Evolutionary conservation across 2,329 filamentous ascomycete genomes (phyloP).

Genomic region (Fusarium continuum): DNA sequence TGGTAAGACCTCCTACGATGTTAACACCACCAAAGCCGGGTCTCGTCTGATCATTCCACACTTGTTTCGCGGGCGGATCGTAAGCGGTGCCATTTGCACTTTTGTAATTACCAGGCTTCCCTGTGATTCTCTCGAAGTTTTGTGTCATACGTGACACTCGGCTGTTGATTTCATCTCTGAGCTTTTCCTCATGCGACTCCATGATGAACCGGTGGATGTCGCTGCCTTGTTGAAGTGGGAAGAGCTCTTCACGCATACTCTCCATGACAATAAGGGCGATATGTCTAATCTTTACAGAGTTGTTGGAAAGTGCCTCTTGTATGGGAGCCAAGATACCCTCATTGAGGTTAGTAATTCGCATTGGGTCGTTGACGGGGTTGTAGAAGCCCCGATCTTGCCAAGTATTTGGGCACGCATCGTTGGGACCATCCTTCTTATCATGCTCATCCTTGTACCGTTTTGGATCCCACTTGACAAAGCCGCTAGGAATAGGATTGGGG

Average conservation of each 20-base stretch:
- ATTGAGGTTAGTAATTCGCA: slow-evolving; percentile 53
- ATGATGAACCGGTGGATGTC: slow-evolving; percentile 49
- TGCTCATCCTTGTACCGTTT: slow-evolving; percentile 23
- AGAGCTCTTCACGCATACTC: slow-evolving; percentile 56
- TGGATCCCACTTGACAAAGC: slow-evolving; percentile 44
- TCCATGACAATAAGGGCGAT: slow-evolving; percentile 56
- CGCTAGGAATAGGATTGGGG: slow-evolving; percentile 37
- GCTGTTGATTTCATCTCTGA: slow-evolving; percentile 44
- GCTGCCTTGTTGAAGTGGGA: slow-evolving; percentile 53
- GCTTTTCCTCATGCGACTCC: slow-evolving; percentile 44
- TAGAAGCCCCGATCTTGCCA: slow-evolving; percentile 43
- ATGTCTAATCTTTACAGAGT: slow-evolving; percentile 52
- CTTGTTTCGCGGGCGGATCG: slow-evolving; percentile 37
- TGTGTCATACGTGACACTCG: slow-evolving; percentile 44
- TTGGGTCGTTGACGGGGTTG: slow-evolving; percentile 50
- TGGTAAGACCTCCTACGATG: slow-evolving; percentile 51
- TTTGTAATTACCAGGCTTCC: slow-evolving; percentile 30
- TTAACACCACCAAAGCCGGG: slow-evolving; percentile 52
- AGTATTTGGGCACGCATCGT: slow-evolving; percentile 22
- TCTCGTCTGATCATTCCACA: slow-evolving; percentile 33
- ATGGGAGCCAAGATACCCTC: slow-evolving; percentile 44
- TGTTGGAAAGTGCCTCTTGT: slow-evolving; percentile 36
- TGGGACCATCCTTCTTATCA: slow-evolving; percentile 38
- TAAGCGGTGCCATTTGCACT: slow-evolving; percentile 38
- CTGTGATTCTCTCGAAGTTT: slow-evolving; percentile 35